Evolutionary conservation across 2,329 filamentous ascomycete genomes (phyloP), one percentile per base, ranked within the genome.

Genomic region (Sordariomycetes sp.): DNA sequence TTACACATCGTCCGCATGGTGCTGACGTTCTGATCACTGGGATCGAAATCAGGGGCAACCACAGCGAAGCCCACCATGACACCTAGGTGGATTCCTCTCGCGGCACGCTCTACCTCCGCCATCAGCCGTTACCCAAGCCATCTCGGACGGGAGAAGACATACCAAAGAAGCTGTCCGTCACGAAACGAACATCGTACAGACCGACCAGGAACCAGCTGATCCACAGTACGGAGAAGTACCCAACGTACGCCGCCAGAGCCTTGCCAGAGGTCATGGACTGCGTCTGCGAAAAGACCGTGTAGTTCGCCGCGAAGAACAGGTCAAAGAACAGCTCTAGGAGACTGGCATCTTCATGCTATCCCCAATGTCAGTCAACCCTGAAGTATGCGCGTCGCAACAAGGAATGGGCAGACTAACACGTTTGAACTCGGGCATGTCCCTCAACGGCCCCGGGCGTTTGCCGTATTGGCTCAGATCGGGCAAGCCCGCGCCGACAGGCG

Each of bases 181-280:
- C 68, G 48, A 79, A 82, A 1, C 78, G 74, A 23, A 82, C 70
- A 51, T 83, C 79, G 49, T 76, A 80, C 2, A 82, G 55, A 7
- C 69, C 68, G 17, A 75, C 70, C 39, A 78, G 63, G 23, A 80
- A 66, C 79, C 79, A 82, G n/a, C 73, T 80, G 38, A 79, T 70
- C 78, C 77, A 82, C 6, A 82, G 58, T 14, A 82, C 60, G 16
- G 69, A 63, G 27, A 61, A 61, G 35, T 52, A 60, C 7, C 55
- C 57, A n/a, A 57, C 40, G 24, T 56, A 58, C 6, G 54, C 46
- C 29, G 49, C 53, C 38, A 64, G 51, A 1, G 49, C 50, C 8
- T 40, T 33, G 6, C 42, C 42, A 14, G 46, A 54, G 39, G 52
- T 59, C 24, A 59, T 50, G 21, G 49, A 32, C 30, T 53, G 49